Evolutionary conservation across 768 basidiomycete genomes (phyloP).

Genomic region (Inosperma sp.): DNA sequence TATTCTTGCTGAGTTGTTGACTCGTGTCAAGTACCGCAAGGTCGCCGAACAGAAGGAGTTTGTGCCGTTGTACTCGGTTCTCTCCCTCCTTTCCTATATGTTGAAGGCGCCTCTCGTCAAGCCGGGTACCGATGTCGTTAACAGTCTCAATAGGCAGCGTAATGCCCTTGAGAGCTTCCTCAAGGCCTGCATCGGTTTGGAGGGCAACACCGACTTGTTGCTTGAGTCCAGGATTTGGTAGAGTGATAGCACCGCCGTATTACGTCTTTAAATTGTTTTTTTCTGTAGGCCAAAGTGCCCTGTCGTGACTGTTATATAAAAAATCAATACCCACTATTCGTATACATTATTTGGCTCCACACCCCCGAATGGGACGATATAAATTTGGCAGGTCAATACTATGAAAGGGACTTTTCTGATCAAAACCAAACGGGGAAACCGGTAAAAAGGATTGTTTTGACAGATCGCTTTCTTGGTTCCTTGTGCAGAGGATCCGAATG

Average conservation of each 20-base stretch:
- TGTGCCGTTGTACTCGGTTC: conserved; percentile 80
- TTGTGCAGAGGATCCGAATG: too few relatives aligned
- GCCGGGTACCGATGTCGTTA: conserved; percentile 90
- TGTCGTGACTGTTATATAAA: too few relatives aligned
- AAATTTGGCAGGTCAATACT: too few relatives aligned
- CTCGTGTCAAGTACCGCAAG: conserved; percentile 86
- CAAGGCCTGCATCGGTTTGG: conserved; percentile 89
- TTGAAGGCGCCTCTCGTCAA: conserved; percentile 98
- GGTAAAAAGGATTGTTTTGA: too few relatives aligned
- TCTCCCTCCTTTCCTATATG: conserved; percentile 95
- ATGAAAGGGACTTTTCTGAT: too few relatives aligned
- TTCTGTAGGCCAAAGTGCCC: not conserved
- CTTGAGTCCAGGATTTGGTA: conserved; percentile 89
- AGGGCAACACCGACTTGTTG: conserved; percentile 77
- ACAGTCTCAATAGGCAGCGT: conserved; percentile 91
- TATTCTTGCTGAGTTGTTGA: conserved; percentile 91
- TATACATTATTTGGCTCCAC: too few relatives aligned
- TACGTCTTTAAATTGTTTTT: not conserved
- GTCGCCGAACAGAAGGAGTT: conserved; percentile 53
- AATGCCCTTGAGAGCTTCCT: conserved; percentile 91
- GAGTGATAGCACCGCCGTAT: conserved; percentile 18
- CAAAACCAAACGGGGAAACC: too few relatives aligned
- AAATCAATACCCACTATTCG: too few relatives aligned
- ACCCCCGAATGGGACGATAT: too few relatives aligned
- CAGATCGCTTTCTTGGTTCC: too few relatives aligned